Evolutionary conservation across 2,329 filamentous ascomycete genomes (phyloP), one percentile per base, ranked within the genome.

Genomic region (Alternaria novae-zelandiae): DNA sequence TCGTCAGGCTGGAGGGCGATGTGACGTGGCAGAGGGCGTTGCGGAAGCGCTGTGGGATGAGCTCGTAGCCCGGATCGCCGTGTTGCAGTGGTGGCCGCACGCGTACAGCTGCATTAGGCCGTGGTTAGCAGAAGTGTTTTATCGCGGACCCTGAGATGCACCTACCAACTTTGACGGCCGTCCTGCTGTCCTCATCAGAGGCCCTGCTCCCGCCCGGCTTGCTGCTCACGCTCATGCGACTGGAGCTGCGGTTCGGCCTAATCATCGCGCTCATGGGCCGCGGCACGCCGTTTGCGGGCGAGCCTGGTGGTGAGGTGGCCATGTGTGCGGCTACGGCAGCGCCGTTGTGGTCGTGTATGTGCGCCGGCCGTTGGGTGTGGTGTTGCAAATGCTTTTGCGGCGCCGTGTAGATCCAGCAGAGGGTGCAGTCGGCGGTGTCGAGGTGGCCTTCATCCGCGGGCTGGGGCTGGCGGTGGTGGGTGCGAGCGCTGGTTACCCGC

Each of bases 21-120:
- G 91, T 94, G 64, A 95, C 92, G 69, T 97, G 94, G 66, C 96
- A 94, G 85, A 95, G 97, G 43, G 94, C 91, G 68, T 91, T 89
- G 80, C 97, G 95, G 77, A 99, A 99, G 75, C 96, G 90, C 80
- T 97, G 94, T 13, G 96, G 96, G 61, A 99, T 96, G 69, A 98
- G 88, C 68, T 99, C 96, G 83, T 88, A 99, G 66, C 94, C 95
- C 6, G 96, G 96, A 79, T 99, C 96, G 70, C 87, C 88, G 6
- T 93, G 85, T 72, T 90, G 89, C 61, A 98, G 86, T 57, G 95
- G 91, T 53, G 96, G 96, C 73, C 96, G 93, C 53, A 98, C 91
- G 79, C 96, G 94, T 74, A 99, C 93, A 79, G 91, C 96, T 98
- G 79, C 62, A 72, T 58, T 65, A 54, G 60, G 68, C 23, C 49